Evolutionary conservation across 2,329 filamentous ascomycete genomes (phyloP).

Genomic region (Epicoccum sorghinum): DNA sequence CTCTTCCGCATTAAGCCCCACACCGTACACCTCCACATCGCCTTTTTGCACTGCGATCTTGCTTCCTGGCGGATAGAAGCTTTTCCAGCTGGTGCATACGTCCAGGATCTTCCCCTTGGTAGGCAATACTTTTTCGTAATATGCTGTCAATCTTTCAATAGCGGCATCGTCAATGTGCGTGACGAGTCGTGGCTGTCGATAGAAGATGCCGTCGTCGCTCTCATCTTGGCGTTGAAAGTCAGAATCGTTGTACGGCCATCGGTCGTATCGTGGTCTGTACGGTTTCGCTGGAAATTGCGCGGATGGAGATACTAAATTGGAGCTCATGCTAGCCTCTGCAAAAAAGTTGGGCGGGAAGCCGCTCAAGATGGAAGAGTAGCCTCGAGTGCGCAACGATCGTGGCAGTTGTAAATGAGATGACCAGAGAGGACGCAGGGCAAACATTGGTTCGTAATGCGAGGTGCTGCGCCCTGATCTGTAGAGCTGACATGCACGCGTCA

Average conservation of each 20-base stretch:
- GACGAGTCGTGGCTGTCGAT: slow-evolving; percentile 55
- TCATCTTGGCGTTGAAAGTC: slow-evolving; percentile 52
- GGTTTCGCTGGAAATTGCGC: slow-evolving; percentile 15
- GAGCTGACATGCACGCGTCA: neutral
- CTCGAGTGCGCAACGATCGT: neutral
- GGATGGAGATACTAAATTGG: neutral
- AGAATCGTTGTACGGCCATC: slow-evolving; percentile 24
- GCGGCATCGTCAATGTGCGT: slow-evolving; percentile 61
- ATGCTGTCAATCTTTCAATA: slow-evolving; percentile 51
- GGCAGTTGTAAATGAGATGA: no score
- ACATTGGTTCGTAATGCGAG: neutral
- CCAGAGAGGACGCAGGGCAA: neutral
- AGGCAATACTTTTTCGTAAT: slow-evolving; percentile 55
- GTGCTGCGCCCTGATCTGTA: no score
- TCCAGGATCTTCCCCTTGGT: slow-evolving; percentile 53
- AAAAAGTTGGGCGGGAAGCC: slow-evolving; percentile 13
- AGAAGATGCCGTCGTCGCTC: slow-evolving; percentile 46
- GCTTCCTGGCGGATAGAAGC: slow-evolving; percentile 50
- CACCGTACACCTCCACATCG: slow-evolving; percentile 52
- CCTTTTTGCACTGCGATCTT: slow-evolving; percentile 40
- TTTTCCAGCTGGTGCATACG: slow-evolving; percentile 59
- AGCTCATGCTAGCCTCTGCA: slow-evolving; percentile 10
- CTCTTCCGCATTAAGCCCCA: slow-evolving; percentile 57
- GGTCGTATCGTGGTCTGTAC: slow-evolving; percentile 26
- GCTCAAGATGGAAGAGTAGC: slow-evolving; percentile 10